A percentile compares a stretch with the other conserved stretches of the same genome.
phyloP scores from a whole-genome alignment of 2,329 filamentous ascomycete genomes.

The Pseudovirgaria hyperparasitica region DNA sequence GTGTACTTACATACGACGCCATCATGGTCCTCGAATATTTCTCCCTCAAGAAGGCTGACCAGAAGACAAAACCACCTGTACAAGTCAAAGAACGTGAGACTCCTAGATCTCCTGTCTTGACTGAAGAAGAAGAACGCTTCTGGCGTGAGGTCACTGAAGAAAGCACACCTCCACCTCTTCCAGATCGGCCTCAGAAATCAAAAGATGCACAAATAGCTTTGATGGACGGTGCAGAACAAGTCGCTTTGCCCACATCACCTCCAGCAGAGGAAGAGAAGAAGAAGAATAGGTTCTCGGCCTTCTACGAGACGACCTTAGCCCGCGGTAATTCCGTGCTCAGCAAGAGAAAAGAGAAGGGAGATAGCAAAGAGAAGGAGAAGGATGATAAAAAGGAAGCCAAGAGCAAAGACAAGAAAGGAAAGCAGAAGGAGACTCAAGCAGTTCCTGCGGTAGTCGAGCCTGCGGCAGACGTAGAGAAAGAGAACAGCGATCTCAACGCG shows the following conservation, averaged over 20 bases:
- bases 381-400: constrained; percentile 15
- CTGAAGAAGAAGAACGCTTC: constrained; percentile 48
- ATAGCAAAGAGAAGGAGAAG: constrained; percentile 15
- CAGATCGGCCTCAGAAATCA: constrained; percentile 20
- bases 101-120: constrained; percentile 34
- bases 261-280: constrained; percentile 19
- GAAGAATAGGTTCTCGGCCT: constrained; percentile 25
- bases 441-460: constrained; percentile 21
- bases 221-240: constrained; percentile 33
- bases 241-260: constrained; percentile 39
- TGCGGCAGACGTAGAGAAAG: constrained; percentile 33
- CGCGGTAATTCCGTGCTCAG: constrained; percentile 17
- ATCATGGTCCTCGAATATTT: constrained; percentile 23
- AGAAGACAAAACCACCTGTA: constrained; percentile 19
- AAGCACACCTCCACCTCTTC: constrained; percentile 28
- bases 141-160: constrained; percentile 37
- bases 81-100: constrained; percentile 11
- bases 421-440: constrained; percentile 19
- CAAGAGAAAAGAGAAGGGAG: constrained; percentile 20
- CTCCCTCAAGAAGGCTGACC: constrained; percentile 21
- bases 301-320: constrained; percentile 15
- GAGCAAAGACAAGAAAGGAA: constrained; percentile 21
- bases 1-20: background rate
- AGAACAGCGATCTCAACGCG: constrained; percentile 60
- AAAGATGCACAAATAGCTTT: constrained; percentile 34